Conservation (phyloP, 2,329 filamentous ascomycete genomes). For the Penicillium sp. region DNA sequence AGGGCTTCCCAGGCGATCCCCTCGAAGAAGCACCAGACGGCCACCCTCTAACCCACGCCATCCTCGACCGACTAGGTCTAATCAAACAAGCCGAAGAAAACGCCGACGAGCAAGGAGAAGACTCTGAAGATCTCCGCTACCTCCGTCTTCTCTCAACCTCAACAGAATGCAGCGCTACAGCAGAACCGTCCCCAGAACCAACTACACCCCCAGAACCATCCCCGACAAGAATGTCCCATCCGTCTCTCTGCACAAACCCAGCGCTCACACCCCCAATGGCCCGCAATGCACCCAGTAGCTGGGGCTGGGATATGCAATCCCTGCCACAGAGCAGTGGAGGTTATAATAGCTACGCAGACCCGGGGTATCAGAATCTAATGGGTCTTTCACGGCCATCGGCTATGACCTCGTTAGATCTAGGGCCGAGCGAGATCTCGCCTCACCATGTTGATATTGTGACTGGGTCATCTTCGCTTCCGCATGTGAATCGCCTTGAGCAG, state of each 20-base stretch:
- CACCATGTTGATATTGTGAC: slow-evolving; percentile 8
- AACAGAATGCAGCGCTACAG: slow-evolving; percentile 37
- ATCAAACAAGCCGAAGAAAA: slow-evolving; percentile 46
- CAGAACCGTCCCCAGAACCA: slow-evolving; percentile 41
- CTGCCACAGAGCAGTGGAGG: slow-evolving; percentile 12
- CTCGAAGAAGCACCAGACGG: slow-evolving; percentile 41
- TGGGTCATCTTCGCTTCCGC: slow-evolving; percentile 5
- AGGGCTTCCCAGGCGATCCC: slow-evolving; percentile 45
- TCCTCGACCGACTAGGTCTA: slow-evolving; percentile 43
- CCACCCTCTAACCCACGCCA: slow-evolving; percentile 44
- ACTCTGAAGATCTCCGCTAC: slow-evolving; percentile 38
- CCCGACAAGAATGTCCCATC: slow-evolving; percentile 21
- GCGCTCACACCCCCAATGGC: slow-evolving; percentile 10
- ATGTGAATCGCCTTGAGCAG: slow-evolving; percentile 13
- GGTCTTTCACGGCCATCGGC: slow-evolving; percentile 15
- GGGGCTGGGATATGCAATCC: slow-evolving; percentile 32
- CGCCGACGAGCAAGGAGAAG: slow-evolving; percentile 36
- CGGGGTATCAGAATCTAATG: slow-evolving; percentile 23
- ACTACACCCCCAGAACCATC: slow-evolving; percentile 34
- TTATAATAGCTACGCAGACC: slow-evolving; percentile 21
- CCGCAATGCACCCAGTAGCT: slow-evolving; percentile 10
- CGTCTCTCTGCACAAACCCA: slow-evolving; percentile 16
- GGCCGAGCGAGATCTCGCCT: slow-evolving; percentile 14
- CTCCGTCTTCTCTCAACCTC: slow-evolving; percentile 37
- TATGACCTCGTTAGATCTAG: slow-evolving; percentile 16